A percentile compares a stretch with the other conserved stretches of the same genome.
Evolutionary conservation across 2,329 filamentous ascomycete genomes (phyloP).

Genomic region (Mycosphaerella sp.): DNA sequence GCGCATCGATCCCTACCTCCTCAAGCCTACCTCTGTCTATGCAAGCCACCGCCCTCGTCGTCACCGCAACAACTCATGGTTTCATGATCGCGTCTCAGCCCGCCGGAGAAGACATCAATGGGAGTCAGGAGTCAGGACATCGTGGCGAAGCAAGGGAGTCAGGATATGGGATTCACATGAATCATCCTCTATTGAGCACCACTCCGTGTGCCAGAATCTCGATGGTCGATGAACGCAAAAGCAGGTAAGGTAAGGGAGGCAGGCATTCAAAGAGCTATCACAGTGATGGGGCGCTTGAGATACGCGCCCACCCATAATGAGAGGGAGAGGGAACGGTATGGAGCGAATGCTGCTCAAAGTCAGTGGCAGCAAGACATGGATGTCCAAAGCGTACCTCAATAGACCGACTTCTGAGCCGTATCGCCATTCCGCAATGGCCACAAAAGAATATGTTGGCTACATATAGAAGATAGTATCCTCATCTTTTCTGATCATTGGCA

Average conservation of each 20-base stretch:
- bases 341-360: background rate
- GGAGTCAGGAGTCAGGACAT: background rate
- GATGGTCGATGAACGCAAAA: background rate
- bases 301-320: too few relatives aligned
- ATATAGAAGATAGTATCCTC: too few relatives aligned
- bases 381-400: background rate
- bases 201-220: background rate
- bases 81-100: background rate
- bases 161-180: background rate
- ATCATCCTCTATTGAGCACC: constrained; percentile 1
- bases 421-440: background rate
- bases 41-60: too few relatives aligned
- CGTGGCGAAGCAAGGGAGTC: constrained; percentile 2
- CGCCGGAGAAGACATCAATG: background rate
- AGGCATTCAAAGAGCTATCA: too few relatives aligned
- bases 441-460: too few relatives aligned
- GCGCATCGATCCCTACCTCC: background rate
- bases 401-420: background rate
- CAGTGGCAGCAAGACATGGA: background rate
- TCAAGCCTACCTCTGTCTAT: background rate
- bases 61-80: too few relatives aligned
- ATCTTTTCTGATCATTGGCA: too few relatives aligned
- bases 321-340: too few relatives aligned
- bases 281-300: too few relatives aligned
- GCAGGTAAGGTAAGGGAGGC: too few relatives aligned